Conservation (phyloP, 163 green algal species). For the Chlorella variabilis region DNA sequence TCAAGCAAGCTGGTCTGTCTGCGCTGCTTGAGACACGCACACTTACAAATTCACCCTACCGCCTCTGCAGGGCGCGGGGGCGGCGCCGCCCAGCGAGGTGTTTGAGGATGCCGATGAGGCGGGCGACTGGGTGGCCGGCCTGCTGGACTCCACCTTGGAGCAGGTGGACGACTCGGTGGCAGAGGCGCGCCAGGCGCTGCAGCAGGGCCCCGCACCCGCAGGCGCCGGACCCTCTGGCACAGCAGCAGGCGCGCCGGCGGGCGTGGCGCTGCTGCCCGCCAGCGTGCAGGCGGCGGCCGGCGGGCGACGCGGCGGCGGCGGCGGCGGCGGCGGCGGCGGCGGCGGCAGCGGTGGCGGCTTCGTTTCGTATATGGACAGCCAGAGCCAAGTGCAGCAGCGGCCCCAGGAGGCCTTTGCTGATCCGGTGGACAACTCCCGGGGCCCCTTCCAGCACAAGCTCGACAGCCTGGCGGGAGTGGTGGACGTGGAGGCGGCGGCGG, state of each 20-base stretch:
- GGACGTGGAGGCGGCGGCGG: neutral
- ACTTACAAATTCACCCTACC: too few relatives aligned
- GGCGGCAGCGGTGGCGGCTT: neutral
- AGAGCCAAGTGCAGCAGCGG: constrained; percentile 2
- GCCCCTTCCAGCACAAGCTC: constrained; percentile 39
- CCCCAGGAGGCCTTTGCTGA: constrained; percentile 35
- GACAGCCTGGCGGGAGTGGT: constrained; percentile 21
- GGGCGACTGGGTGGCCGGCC: constrained; percentile 35
- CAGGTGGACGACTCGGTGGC: constrained; percentile 52
- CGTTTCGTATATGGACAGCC: constrained; percentile 31
- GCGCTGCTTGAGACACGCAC: too few relatives aligned
- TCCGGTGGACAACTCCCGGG: neutral
- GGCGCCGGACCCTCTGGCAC: neutral
- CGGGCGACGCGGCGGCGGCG: neutral
- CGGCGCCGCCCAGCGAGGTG: neutral
- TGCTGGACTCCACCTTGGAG: constrained; percentile 58
- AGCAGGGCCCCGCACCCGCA: neutral
- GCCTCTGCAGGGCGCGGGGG: neutral
- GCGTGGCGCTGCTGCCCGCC: neutral
- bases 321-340: neutral
- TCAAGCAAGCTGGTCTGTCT: too few relatives aligned
- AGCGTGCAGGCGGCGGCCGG: neutral
- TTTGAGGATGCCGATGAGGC: constrained; percentile 46
- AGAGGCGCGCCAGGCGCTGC: constrained; percentile 40
- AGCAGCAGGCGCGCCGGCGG: too few relatives aligned